A percentile compares a stretch with the other conserved stretches of the same genome.
Evolutionary conservation across 2,329 filamentous ascomycete species (phyloP).

Genomic region (Aspergillus quadrilineatus): DNA sequence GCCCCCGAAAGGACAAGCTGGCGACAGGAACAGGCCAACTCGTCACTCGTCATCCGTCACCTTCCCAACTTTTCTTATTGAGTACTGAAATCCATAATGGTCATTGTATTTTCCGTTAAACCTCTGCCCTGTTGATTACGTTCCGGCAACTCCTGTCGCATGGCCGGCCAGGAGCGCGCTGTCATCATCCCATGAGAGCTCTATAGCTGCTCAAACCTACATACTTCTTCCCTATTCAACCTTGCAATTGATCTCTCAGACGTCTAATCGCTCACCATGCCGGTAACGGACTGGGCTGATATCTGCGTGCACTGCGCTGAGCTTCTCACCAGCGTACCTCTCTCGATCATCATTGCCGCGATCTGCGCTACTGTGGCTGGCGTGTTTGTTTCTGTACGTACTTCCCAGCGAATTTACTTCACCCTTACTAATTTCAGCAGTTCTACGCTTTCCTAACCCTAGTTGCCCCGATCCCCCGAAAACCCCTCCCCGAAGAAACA

Average conservation of each 20-base stretch:
- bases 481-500: constrained; percentile 74
- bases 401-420: background rate
- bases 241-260: background rate
- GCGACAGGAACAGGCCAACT: constrained; percentile 16
- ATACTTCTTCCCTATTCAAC: background rate
- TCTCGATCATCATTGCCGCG: constrained; percentile 29
- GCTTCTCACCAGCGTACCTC: constrained; percentile 29
- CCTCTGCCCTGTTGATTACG: constrained; percentile 12
- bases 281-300: constrained; percentile 26
- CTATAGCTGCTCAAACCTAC: constrained; percentile 15
- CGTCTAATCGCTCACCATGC: constrained; percentile 24
- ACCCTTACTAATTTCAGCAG: constrained; percentile 39
- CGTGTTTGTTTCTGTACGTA: constrained; percentile 36
- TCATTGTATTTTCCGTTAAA: constrained; percentile 8
- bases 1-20: constrained; percentile 23
- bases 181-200: constrained; percentile 20
- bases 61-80: background rate
- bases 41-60: background rate
- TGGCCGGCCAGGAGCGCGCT: constrained; percentile 26
- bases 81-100: constrained; percentile 10
- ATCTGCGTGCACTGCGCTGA: constrained; percentile 36
- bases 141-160: constrained; percentile 20
- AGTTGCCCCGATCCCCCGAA: constrained; percentile 77
- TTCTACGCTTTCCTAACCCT: constrained; percentile 68
- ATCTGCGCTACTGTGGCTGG: constrained; percentile 32